Evolutionary conservation across 2,329 filamentous ascomycete species (phyloP), one percentile per base, ranked within the genome.

Genomic region (Sclerotinia trifoliorum): DNA sequence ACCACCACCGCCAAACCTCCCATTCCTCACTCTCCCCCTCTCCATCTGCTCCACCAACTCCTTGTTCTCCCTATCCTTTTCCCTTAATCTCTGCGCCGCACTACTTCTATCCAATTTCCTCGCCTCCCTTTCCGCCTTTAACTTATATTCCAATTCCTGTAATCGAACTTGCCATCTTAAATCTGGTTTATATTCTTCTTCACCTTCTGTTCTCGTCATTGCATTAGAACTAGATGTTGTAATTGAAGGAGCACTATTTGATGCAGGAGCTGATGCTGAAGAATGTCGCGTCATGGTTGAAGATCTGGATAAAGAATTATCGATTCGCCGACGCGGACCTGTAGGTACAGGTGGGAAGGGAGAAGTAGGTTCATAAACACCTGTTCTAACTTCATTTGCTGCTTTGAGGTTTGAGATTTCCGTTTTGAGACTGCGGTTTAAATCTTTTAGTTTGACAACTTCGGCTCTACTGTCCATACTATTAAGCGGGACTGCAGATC

Each of bases 61-160:
- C 72, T 89, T 85, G 76, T 93, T 93, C 80, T 93, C 90, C 66
- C 85, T 82, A 76, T 89, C 86, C n/a, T 90, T 85, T 70, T 93
- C 90, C 69, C 93, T 89, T 0, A 97, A 80, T 65, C 94, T 83
- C 80, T 93, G 90, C 66, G 92, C 83, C 39, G 94, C 94, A 32
- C 93, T 93, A 60, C 86, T 90, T 4, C 95, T 87, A 80, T 99
- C 95, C 68, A 96, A 82, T 65, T 96, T 82, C 56, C 95, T 83
- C 1, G 89, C 93, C 79, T 98, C 95, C 19, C 95, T 83, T 80
- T 99, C 95, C 57, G 91, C 89, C 78, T 97, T 96, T 24, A 99
- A 83, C 74, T 96, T 88, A 72, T 90, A 86, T 82, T 99, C 95
- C 73, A 98, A 82, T 77, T 98, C 94, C 68, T 92, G 88, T 46